Evolutionary conservation across 1,284 basidiomycete species (phyloP), one percentile per base, ranked within the genome.

Genomic region (Neonothopanus nambi): DNA sequence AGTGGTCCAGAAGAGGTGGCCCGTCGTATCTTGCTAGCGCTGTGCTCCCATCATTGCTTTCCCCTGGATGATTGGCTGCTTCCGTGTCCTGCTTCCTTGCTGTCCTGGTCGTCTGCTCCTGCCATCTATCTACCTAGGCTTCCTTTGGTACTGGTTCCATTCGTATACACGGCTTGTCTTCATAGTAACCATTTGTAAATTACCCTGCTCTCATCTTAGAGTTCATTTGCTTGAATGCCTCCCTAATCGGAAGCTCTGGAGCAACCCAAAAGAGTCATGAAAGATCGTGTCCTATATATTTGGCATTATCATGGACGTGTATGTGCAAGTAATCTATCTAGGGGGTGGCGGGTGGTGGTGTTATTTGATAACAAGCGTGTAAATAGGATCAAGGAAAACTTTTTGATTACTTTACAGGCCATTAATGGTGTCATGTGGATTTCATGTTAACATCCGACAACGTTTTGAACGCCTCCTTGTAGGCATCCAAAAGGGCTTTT

Each of bases 381-480:
- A 45, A 23, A 17, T 11, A 18, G n/a, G n/a, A n/a, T n/a, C n/a
- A 28, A 28, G 26, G 30, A 33, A 13, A 33, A 33, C 30, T 33
- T 33, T 33, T 33, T 28, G 26, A 11, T 28, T 33, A 33, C 30
- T 8, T 11, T 33, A 33, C 8, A 28, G 11, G 30, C 30, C 30
- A 13, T 33, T 13, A n/a, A n/a, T n/a, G n/a, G n/a, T n/a, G 30
- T 33, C 30, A 33, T 33, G 30, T 9, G 8, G 84, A 78, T 66
- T 87, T 89, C 59, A 92, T 66, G 63, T 80, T 87, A 51, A 92
- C 84, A 62, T 92, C 89, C 2, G 88, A 88, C 18, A 92, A 73
- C 21, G 81, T 90, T 73, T 89, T 93, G 77, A 98, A 98, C 33
- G 96, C 96, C 62, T 97, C 95, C 77, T 90, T 95, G 74, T 99